Conservation (phyloP, 768 basidiomycete genomes). For the Suillus luteus region DNA sequence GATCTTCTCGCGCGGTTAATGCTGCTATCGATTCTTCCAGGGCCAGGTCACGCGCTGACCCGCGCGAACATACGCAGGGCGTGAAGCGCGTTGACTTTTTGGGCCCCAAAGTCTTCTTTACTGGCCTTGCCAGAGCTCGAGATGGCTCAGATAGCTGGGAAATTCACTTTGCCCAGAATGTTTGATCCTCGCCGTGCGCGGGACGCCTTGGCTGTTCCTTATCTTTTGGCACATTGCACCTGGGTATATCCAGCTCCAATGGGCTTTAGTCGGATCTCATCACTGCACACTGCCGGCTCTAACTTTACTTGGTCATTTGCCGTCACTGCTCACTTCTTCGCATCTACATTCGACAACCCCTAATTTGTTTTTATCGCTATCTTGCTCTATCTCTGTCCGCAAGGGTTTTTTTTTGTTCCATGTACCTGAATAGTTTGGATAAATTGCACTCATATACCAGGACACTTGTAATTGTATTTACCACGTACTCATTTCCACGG, state of each 20-base stretch:
- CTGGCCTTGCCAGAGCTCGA: slow-evolving; percentile 30
- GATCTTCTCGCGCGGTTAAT: slow-evolving; percentile 22
- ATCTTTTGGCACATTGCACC: background rate
- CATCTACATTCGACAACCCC: slow-evolving; percentile 8
- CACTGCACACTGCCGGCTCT: background rate
- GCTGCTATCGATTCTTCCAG: slow-evolving; percentile 33
- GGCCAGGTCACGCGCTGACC: slow-evolving; percentile 30
- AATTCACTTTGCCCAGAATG: slow-evolving; percentile 26
- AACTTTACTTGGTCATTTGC: slow-evolving; percentile 1
- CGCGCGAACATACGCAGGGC: slow-evolving; percentile 40
- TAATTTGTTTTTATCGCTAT: slow-evolving; percentile 7
- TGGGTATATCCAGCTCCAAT: background rate
- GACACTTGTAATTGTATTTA: slow-evolving; percentile 2
- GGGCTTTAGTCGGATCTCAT: background rate
- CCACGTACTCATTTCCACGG: background rate
- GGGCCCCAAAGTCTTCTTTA: slow-evolving; percentile 32
- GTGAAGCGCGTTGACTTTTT: slow-evolving; percentile 43
- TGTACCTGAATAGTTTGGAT: slow-evolving; percentile 2
- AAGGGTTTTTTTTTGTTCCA: background rate
- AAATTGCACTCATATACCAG: background rate
- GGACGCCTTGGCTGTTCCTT: background rate
- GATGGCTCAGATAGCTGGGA: slow-evolving; percentile 33
- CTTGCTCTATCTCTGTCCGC: background rate
- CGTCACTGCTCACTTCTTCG: background rate
- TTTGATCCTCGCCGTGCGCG: slow-evolving; percentile 16